These are phyloP conservation scores for Otatea glauca DNA, from an alignment of 176 grass and related monocot genomes.

Conservation along the genomic window DNA sequence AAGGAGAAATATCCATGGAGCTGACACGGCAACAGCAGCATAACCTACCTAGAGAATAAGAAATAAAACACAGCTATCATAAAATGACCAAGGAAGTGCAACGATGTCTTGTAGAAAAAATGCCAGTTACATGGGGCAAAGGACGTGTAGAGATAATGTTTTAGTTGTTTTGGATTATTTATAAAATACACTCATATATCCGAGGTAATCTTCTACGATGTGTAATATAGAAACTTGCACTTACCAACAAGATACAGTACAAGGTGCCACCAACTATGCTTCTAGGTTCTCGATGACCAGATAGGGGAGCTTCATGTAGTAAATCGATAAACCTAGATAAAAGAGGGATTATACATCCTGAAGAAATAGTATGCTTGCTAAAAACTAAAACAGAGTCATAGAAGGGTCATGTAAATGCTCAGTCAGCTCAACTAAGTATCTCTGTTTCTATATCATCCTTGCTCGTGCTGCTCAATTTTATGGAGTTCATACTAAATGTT, in stretches of 20 bases:
- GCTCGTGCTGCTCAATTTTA: neutral
- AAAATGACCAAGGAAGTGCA: slow-evolving; percentile 14
- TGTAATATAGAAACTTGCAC: slow-evolving; percentile 33
- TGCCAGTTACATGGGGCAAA: neutral
- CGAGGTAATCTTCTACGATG: neutral
- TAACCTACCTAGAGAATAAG: slow-evolving; percentile 72
- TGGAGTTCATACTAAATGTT: slow-evolving; percentile 2
- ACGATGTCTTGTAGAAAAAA: neutral
- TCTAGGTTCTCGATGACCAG: slow-evolving; percentile 78
- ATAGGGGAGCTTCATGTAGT: slow-evolving; percentile 82
- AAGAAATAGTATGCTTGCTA: slow-evolving; percentile 2
- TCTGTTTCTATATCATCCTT: neutral
- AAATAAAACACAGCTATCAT: slow-evolving; percentile 23
- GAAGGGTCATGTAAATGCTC: neutral
- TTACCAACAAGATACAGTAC: slow-evolving; percentile 94
- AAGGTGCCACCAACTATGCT: slow-evolving; percentile 80
- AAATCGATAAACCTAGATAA: slow-evolving; percentile 83
- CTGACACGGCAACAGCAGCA: slow-evolving; percentile 72
- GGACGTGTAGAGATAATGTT: neutral
- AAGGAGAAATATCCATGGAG: slow-evolving; percentile 89
- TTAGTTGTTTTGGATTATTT: slow-evolving; percentile 2
- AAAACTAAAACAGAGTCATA: slow-evolving; percentile 2
- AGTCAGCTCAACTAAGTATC: neutral
- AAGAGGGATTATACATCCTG: slow-evolving; percentile 3
- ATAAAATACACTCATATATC: neutral